Evolutionary conservation across 2,329 filamentous ascomycete species (phyloP).

Genomic region (Didymella segeticola): DNA sequence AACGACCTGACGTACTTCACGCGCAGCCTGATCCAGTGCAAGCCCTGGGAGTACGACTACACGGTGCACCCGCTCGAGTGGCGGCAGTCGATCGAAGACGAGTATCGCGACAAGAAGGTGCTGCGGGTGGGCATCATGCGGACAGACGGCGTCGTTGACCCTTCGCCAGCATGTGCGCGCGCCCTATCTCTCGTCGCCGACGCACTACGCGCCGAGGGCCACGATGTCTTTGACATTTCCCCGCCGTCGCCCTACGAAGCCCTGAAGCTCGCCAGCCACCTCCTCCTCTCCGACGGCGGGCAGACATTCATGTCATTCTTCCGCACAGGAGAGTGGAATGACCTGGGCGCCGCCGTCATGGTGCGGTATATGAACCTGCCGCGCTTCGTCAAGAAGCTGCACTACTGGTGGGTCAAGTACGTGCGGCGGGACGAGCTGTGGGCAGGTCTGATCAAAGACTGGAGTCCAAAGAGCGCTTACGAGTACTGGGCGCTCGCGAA

Average conservation of each 20-base stretch:
- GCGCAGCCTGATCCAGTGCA: constrained; percentile 75
- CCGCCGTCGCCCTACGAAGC: constrained; percentile 76
- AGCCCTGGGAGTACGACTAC: constrained; percentile 89
- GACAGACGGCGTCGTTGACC: constrained; percentile 83
- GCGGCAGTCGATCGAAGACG: constrained; percentile 67
- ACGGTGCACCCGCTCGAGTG: constrained; percentile 85
- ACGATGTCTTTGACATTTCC: constrained; percentile 72
- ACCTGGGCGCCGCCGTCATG: constrained; percentile 78
- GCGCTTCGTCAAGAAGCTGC: constrained; percentile 77
- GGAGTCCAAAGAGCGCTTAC: constrained; percentile 74
- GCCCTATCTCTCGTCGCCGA: constrained; percentile 74
- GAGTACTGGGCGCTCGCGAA: constrained; percentile 85
- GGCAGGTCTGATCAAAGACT: constrained; percentile 77
- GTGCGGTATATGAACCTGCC: constrained; percentile 75
- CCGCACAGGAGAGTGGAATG: constrained; percentile 78
- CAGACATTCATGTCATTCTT: constrained; percentile 80
- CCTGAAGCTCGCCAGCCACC: constrained; percentile 76
- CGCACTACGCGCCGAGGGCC: constrained; percentile 74
- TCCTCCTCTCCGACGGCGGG: constrained; percentile 86
- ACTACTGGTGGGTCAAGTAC: constrained; percentile 90
- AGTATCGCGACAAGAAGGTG: constrained; percentile 66
- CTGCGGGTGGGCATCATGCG: constrained; percentile 78
- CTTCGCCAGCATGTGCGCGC: constrained; percentile 81
- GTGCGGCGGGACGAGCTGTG: constrained; percentile 76
- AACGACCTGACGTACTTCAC: constrained; percentile 86